Base-by-base conservation (phyloP, 441 rosid genomes). In the Dalechampia spathulata region DNA sequence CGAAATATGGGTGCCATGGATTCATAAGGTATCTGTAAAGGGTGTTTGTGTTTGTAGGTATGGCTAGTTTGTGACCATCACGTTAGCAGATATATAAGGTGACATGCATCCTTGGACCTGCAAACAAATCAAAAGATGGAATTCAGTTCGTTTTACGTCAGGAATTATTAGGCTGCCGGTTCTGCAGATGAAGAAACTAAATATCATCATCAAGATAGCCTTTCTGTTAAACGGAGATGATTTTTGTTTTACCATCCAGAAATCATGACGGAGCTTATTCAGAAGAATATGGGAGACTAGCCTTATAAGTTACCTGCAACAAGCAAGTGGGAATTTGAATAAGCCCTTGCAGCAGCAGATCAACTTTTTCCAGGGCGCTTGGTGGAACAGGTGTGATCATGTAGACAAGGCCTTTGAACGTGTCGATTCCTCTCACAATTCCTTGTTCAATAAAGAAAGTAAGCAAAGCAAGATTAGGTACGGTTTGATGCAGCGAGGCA, bases 341-440 rank as follows among this genome's bases (percentile, higher is more conserved):
- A 51, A 63, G 69, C 7, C 97, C 97, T 73, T 81, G 97, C 45
- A 86, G 80, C 12, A 93, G 68, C 48, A 87, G 76, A 76, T 93
- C 85, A 68, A 90, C 93, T 57, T 75, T 85, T 74, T 80, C 87
- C 63, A 90, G 84, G 50, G 65, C 71, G 75, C 61, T 72, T n/a
- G 65, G 82, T 26, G 90, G 77, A 74, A 87, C 88, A 22, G 96
- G 96, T 17, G 99, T 81, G 68, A 90, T 79, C 63, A 93, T 68
- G 63, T 87, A 85, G 6, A 90, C 75, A 60, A 81, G 52, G 47
- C 87, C 86, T 66, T 78, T 87, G 53, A 63, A 57, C 0, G 73
- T 66, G 78, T 90, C 97, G 32, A 87, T 81, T 46, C 92, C 95
- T 69, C 99, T 77, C 55, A 90, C 87, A 58, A 93, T 85, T 55